A percentile compares a stretch with the other conserved stretches of the same genome.
Evolutionary conservation across 2,329 filamentous ascomycete species (phyloP).

Genomic region (Aspergillus sp.): DNA sequence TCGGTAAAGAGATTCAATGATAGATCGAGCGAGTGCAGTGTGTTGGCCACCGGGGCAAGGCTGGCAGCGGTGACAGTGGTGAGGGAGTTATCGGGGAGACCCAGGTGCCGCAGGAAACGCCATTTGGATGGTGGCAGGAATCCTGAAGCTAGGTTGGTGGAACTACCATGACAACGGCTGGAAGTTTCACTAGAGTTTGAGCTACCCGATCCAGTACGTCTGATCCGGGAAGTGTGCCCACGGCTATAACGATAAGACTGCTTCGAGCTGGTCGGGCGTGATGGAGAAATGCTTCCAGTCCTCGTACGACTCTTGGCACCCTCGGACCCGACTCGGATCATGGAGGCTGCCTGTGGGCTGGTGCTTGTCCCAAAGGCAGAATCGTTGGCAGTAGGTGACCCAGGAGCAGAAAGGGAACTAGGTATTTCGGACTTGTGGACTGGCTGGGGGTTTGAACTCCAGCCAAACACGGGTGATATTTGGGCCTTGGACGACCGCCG

Average conservation of each 20-base stretch:
- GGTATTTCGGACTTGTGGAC: conserved; percentile 62
- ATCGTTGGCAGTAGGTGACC: conserved; percentile 52
- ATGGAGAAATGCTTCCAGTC: conserved; percentile 76
- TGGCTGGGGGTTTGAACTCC: conserved; percentile 52
- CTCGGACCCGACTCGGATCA: conserved; percentile 57
- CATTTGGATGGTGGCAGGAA: conserved; percentile 82
- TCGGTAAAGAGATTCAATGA: conserved; percentile 92
- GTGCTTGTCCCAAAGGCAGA: conserved; percentile 41
- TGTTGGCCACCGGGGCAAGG: conserved; percentile 77
- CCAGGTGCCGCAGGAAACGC: conserved; percentile 89
- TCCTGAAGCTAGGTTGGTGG: conserved; percentile 65
- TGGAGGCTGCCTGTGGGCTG: conserved; percentile 43
- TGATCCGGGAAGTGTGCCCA: conserved; percentile 66
- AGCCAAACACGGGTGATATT: conserved; percentile 70
- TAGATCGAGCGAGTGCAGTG: conserved; percentile 84
- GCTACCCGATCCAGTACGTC: conserved; percentile 84
- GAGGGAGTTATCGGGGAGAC: conserved; percentile 84
- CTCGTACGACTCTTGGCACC: conserved; percentile 30
- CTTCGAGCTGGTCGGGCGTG: conserved; percentile 69
- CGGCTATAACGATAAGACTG: conserved; percentile 63
- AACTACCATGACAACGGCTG: conserved; percentile 60
- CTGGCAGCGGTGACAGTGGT: conserved; percentile 72
- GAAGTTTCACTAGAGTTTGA: conserved; percentile 72
- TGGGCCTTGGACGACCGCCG: conserved; percentile 83
- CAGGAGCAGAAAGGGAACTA: conserved; percentile 64